Percentiles rank a stretch among this genome's conserved stretches.
These are phyloP conservation scores for Russula olivacea DNA, from an alignment of 768 basidiomycete genomes.

Conservation along the genomic window DNA sequence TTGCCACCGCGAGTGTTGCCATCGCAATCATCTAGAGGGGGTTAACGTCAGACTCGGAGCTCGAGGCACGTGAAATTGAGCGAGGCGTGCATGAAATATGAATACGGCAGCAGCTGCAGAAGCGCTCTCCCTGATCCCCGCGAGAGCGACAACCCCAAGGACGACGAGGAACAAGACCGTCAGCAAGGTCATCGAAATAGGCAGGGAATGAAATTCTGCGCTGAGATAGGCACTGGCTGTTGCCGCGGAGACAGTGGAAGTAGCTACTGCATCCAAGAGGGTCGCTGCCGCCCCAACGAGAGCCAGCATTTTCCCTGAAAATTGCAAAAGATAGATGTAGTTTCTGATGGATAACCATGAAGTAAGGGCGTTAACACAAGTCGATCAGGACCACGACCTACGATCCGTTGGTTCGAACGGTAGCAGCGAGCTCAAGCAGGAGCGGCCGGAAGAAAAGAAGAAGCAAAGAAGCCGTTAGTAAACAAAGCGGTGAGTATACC, in stretches of 20 bases:
- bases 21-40: slow-evolving; percentile 18
- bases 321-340: slow-evolving; percentile 17
- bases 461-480: slow-evolving; percentile 21
- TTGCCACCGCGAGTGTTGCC: slow-evolving; percentile 16
- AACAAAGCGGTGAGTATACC: slow-evolving; percentile 24
- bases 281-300: slow-evolving; percentile 24
- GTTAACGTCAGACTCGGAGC: neutral
- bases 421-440: slow-evolving; percentile 17
- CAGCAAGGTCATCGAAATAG: slow-evolving; percentile 15
- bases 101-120: slow-evolving; percentile 18
- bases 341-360: slow-evolving; percentile 2
- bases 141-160: slow-evolving; percentile 21
- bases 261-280: slow-evolving; percentile 22
- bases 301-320: slow-evolving; percentile 19
- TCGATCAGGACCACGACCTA: neutral
- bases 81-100: slow-evolving; percentile 20
- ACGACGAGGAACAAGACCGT: slow-evolving; percentile 20
- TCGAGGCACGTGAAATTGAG: neutral
- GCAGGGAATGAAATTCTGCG: slow-evolving; percentile 20
- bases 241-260: slow-evolving; percentile 24
- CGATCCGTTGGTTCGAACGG: slow-evolving; percentile 21
- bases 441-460: slow-evolving; percentile 23
- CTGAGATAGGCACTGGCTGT: slow-evolving; percentile 24
- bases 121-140: slow-evolving; percentile 23
- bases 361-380: neutral